Conservation (phyloP, 345 rosid species). For the Salix suchowensis region DNA sequence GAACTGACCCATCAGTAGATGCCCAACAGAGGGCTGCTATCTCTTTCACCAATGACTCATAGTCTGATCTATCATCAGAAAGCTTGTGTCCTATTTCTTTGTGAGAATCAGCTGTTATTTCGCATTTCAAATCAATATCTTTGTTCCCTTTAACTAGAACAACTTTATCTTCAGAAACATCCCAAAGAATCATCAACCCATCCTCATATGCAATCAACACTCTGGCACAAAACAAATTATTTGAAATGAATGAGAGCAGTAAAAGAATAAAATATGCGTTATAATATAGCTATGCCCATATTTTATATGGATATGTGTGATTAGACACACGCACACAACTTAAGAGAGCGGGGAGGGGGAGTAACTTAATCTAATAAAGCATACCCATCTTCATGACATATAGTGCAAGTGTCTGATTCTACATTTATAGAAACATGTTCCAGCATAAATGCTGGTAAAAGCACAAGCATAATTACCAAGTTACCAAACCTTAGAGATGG, state of each 20-base stretch:
- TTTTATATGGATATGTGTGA: background rate
- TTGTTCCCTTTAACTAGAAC: conserved; percentile 22
- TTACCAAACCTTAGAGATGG: background rate
- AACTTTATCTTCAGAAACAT: conserved; percentile 22
- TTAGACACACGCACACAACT: background rate
- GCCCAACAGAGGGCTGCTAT: conserved; percentile 33
- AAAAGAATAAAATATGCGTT: background rate
- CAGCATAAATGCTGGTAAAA: background rate
- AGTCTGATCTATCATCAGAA: conserved; percentile 14
- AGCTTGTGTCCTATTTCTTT: conserved; percentile 2
- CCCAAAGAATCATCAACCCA: conserved; percentile 28
- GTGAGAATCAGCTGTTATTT: conserved; percentile 11
- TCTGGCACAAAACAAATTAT: conserved; percentile 9
- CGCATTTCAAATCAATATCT: conserved; percentile 20
- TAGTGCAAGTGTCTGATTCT: background rate
- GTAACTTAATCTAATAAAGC: background rate
- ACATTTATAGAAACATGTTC: background rate
- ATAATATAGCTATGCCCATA: background rate
- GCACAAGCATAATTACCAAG: background rate
- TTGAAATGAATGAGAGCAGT: background rate
- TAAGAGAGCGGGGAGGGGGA: background rate
- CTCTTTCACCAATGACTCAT: conserved; percentile 20
- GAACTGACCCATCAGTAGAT: conserved; percentile 25
- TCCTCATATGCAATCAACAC: conserved; percentile 26
- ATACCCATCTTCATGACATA: background rate